Conservation (phyloP, 1,284 basidiomycete species). For the Ustilago tritici region DNA sequence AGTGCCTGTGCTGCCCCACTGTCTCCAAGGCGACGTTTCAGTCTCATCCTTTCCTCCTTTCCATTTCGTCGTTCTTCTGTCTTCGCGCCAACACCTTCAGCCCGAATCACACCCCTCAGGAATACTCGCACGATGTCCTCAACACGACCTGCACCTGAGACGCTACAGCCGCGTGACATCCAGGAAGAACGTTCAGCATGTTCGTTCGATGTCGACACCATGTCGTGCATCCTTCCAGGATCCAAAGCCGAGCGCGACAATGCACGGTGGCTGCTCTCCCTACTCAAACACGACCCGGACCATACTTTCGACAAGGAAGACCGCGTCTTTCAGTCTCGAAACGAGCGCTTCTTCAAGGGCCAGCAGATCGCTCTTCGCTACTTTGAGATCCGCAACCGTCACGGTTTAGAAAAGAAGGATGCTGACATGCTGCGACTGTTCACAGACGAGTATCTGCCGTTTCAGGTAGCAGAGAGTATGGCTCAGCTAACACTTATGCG, state of each 20-base stretch:
- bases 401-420: conserved; percentile 58
- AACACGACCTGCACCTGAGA: conserved; percentile 46
- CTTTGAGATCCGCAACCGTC: conserved; percentile 55
- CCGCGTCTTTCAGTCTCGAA: conserved; percentile 56
- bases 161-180: conserved; percentile 49
- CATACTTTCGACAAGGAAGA: conserved; percentile 53
- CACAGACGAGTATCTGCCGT: conserved; percentile 58
- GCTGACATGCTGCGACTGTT: conserved; percentile 54
- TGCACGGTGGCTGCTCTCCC: conserved; percentile 51
- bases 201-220: conserved; percentile 52
- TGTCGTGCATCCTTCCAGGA: conserved; percentile 59
- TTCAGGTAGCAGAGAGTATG: conserved; percentile 62
- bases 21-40: background rate
- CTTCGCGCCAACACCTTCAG: background rate
- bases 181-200: conserved; percentile 43
- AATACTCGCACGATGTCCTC: conserved; percentile 16
- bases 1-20: conserved; percentile 1
- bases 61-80: background rate
- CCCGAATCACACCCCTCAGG: background rate
- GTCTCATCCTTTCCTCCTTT: background rate
- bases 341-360: conserved; percentile 53
- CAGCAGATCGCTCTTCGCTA: conserved; percentile 55
- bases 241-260: conserved; percentile 43
- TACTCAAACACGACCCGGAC: conserved; percentile 51
- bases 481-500: conserved; percentile 57